Evolutionary conservation across 2,329 filamentous ascomycete genomes (phyloP), one percentile per base, ranked within the genome.

Genomic region (Sclerotinia spermophila): DNA sequence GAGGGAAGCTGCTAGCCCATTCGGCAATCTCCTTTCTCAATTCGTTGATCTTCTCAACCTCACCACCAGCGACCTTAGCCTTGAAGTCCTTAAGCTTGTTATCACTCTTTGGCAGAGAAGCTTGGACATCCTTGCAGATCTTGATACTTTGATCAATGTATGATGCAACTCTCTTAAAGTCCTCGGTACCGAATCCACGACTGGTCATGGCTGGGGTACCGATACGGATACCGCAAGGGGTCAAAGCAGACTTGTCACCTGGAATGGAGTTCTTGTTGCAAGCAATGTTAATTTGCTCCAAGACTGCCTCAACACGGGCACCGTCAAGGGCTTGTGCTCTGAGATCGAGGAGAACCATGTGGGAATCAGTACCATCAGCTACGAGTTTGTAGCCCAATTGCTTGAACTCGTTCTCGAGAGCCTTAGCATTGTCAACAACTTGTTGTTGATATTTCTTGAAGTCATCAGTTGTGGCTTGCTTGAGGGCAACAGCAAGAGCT

Each of bases 71-170:
- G 73, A 97, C 93, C 88, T 93, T 95, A 81, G 89, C 90, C 87
- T 95, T 96, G 91, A 99, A 98, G 86, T 99, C 96, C 90, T 98
- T 98, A 82, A 97, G 92, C 90, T 96, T 97, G 90, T 98, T 99
- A 79, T 93, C 93, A 83, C 96, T 92, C 89, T 97, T 97, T 82
- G 96, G 95, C 35, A 98, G 88, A 74, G 86, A 84, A 72, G 81
- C 86, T 86, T 98, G 96, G 78, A 97, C 86, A 80, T 94, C 90
- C 87, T 94, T 93, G 87, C 91, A 92, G 80, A 98, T 87, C 85
- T 92, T 92, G 86, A 98, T 92, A 82, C 89, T 87, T 79, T 90
- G 86, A 82, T 97, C 93, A 77, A 98, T 97, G 86, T 97, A 98
- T 76, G 84, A 82, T 75, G 91, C 94, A 74, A 99, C 94, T 77